A percentile compares a stretch with the other conserved stretches of the same genome.
phyloP scores from a whole-genome alignment of 257 asterid species.

The Nicotiana tomentosiformis region DNA sequence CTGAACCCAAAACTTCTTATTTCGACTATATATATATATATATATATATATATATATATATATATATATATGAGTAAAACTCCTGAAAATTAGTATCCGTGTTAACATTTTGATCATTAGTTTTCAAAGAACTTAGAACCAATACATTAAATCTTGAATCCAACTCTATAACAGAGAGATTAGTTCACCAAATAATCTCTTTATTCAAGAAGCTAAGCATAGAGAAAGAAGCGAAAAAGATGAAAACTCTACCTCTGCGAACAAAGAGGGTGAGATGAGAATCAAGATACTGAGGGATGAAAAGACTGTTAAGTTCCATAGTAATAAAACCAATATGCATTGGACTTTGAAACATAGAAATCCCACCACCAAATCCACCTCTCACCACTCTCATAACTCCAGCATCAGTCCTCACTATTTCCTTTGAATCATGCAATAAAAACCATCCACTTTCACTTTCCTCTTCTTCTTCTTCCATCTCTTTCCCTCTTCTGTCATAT shows the following conservation, averaged over 20 bases:
- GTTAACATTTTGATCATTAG: not conserved
- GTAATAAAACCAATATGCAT: slow-evolving; percentile 73
- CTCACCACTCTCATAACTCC: slow-evolving; percentile 64
- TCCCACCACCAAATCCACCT: slow-evolving; percentile 23
- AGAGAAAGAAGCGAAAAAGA: not conserved
- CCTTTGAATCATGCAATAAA: slow-evolving; percentile 48
- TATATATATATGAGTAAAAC: no score
- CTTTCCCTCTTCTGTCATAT: not conserved
- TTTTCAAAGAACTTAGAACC: not conserved
- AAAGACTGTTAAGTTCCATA: slow-evolving; percentile 72
- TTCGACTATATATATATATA: no score
- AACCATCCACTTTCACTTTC: slow-evolving; percentile 27
- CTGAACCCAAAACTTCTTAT: no score
- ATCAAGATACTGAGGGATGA: slow-evolving; percentile 89
- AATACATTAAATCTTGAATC: not conserved
- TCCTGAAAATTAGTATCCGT: not conserved
- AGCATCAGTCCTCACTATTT: slow-evolving; percentile 57
- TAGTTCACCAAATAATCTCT: no score
- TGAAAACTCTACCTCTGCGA: slow-evolving; percentile 43
- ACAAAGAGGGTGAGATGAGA: slow-evolving; percentile 63
- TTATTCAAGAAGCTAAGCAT: no score
- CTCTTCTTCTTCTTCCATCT: slow-evolving; percentile 16
- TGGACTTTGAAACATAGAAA: slow-evolving; percentile 19
- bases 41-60: no score
- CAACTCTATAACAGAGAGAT: not conserved